Conservation (phyloP, 139 green algal species). For the Prasinococcaceae sp. region DNA sequence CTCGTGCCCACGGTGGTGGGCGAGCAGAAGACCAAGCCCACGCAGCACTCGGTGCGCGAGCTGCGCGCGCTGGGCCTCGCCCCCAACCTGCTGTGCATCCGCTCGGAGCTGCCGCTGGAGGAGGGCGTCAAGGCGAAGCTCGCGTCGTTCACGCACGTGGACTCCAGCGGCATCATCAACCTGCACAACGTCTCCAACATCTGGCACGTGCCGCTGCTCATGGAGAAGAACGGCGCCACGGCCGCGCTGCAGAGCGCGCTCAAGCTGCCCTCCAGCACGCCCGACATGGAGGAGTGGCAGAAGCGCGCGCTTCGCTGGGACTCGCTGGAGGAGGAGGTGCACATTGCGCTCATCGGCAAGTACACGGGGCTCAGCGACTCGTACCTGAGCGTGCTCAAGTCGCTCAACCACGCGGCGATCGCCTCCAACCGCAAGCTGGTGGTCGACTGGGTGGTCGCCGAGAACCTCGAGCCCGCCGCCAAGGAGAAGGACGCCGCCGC, state of each 20-base stretch:
- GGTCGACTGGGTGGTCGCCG: conserved; percentile 83
- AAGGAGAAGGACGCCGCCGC: conserved; percentile 31
- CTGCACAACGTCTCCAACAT: conserved; percentile 97
- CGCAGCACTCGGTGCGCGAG: conserved; percentile 85
- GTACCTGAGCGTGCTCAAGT: conserved; percentile 92
- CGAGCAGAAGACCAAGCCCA: conserved; percentile 99
- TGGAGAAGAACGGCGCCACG: conserved; percentile 48
- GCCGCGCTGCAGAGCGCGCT: not conserved
- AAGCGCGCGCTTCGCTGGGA: conserved; percentile 12
- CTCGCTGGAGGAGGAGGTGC: not conserved
- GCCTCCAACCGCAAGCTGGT: conserved; percentile 63
- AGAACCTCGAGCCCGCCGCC: conserved; percentile 54
- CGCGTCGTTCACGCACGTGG: conserved; percentile 91
- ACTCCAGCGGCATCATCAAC: conserved; percentile 58
- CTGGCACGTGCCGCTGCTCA: conserved; percentile 84
- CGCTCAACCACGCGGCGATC: conserved; percentile 92
- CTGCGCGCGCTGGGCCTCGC: conserved; percentile 81
- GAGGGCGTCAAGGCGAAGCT: conserved; percentile 74
- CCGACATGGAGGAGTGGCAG: conserved; percentile 6
- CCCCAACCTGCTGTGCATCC: conserved; percentile 76
- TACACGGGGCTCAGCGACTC: conserved; percentile 88
- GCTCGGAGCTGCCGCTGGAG: conserved; percentile 55
- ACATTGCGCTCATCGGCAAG: conserved; percentile 91
- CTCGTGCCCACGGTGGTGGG: conserved; percentile 93
- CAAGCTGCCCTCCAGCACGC: not conserved